Percentiles rank a stretch among this genome's conserved stretches.
Conservation (phyloP, 2,329 filamentous ascomycete species). For the Fusarium sp. region DNA sequence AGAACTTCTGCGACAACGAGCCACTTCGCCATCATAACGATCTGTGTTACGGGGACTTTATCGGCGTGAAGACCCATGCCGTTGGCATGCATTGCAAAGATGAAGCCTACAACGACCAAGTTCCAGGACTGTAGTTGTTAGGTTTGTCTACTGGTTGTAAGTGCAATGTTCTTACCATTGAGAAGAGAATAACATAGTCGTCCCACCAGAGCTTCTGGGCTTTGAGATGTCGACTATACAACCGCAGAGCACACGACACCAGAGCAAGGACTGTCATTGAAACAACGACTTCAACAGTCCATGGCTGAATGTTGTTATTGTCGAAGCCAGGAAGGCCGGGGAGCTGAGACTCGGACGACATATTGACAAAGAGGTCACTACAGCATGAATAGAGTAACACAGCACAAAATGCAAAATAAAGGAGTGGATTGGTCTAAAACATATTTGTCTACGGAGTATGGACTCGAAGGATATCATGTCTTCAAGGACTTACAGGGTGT, state of each 20-base stretch:
- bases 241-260: constrained; percentile 55
- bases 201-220: constrained; percentile 64
- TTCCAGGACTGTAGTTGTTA: constrained; percentile 55
- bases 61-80: constrained; percentile 64
- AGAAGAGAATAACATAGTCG: constrained; percentile 63
- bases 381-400: not conserved
- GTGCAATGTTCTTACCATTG: constrained; percentile 55
- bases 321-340: constrained; percentile 44
- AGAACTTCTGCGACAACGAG: constrained; percentile 63
- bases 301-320: constrained; percentile 57
- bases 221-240: constrained; percentile 59
- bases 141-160: not conserved
- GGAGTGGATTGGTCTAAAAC: constrained; percentile 2
- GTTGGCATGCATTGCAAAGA: constrained; percentile 60
- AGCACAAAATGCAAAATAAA: not conserved
- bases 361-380: not conserved
- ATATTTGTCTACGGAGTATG: constrained; percentile 7
- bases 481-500: not conserved
- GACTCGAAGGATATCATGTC: not conserved
- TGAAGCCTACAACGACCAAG: constrained; percentile 60
- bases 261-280: constrained; percentile 59
- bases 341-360: constrained; percentile 38
- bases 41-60: constrained; percentile 52
- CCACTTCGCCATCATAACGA: constrained; percentile 61
- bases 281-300: constrained; percentile 57